Conservation (phyloP, 352 stramenopile genomes). For the Globisporangium carolinianum region DNA sequence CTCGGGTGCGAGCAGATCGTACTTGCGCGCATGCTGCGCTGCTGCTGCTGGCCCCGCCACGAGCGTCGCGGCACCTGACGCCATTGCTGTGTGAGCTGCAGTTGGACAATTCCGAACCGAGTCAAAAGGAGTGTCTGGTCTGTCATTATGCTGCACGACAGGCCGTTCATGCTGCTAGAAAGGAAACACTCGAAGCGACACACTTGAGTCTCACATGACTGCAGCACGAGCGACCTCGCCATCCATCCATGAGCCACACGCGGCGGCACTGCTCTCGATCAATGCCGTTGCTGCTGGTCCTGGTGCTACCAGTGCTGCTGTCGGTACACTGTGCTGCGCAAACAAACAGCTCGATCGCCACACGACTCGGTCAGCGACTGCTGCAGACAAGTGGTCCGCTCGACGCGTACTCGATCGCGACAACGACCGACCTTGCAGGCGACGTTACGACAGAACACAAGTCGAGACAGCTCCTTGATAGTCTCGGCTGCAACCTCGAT, state of each 20-base stretch:
- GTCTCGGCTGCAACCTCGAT: slow-evolving; percentile 35
- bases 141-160: no score
- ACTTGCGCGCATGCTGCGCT: slow-evolving; percentile 9
- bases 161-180: no score
- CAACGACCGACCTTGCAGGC: not conserved
- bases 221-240: no score
- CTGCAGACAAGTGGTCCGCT: not conserved
- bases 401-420: not conserved
- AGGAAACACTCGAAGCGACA: no score
- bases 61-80: not conserved
- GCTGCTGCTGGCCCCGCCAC: not conserved
- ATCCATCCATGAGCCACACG: no score
- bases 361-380: not conserved
- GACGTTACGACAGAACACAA: not conserved
- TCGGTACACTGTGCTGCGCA: not conserved
- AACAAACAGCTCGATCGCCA: not conserved
- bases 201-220: no score
- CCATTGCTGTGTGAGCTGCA: not conserved
- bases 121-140: no score
- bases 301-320: not conserved
- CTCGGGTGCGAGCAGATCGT: slow-evolving; percentile 54
- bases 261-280: no score
- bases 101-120: no score
- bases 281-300: not conserved
- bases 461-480: slow-evolving; percentile 18